Conservation (phyloP, 257 asterid genomes). For the Ballota nigra region DNA sequence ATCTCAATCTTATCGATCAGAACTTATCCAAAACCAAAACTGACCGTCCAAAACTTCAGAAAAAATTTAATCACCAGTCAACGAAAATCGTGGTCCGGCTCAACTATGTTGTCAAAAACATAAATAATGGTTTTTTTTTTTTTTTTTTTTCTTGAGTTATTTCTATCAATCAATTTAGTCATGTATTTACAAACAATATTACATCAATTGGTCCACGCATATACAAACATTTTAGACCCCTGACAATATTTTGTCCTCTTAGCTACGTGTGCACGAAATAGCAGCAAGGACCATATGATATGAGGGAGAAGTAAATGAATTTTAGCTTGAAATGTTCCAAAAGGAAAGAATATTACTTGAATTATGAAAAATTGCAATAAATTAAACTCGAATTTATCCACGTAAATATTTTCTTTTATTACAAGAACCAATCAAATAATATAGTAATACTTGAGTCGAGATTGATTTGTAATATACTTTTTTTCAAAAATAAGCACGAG, state of each 20-base stretch:
- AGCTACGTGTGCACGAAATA: too few species aligned
- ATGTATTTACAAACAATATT: background rate
- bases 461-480: too few species aligned
- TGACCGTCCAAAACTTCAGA: background rate
- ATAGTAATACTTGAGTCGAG: background rate
- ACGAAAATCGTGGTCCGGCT: background rate
- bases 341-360: background rate
- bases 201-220: conserved; percentile 15
- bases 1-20: too few species aligned
- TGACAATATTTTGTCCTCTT: too few species aligned
- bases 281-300: background rate
- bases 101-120: background rate
- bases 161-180: background rate
- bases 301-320: background rate
- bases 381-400: background rate
- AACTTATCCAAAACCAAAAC: too few species aligned
- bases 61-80: background rate
- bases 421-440: background rate
- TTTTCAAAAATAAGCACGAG: too few species aligned
- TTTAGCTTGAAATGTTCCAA: background rate
- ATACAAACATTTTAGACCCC: conserved; percentile 19
- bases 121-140: too few species aligned
- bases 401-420: background rate
- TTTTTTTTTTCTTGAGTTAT: background rate
- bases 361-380: too few species aligned